phyloP scores from a whole-genome alignment of 495 filamentous ascomycete genomes.

The Aspergillus ellipticus region DNA sequence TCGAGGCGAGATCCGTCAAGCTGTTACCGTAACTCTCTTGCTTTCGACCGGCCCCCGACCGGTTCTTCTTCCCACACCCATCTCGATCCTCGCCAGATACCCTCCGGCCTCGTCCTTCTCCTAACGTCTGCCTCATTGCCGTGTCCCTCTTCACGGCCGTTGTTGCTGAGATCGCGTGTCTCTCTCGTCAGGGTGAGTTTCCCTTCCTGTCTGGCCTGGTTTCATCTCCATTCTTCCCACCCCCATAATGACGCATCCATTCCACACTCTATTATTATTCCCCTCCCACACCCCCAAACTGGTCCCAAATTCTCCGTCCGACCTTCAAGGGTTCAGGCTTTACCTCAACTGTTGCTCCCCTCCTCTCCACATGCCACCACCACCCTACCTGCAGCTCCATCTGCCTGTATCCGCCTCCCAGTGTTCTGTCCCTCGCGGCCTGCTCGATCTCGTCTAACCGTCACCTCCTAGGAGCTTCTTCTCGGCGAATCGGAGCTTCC shows the following conservation, averaged over 20 bases:
- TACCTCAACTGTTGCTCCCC: constrained; percentile 2
- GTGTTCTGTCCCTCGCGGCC: constrained; percentile 4
- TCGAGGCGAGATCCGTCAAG: constrained; percentile 11
- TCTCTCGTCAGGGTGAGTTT: constrained; percentile 12
- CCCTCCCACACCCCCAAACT: constrained; percentile 15
- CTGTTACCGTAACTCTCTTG: constrained; percentile 1
- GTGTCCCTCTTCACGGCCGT: background rate
- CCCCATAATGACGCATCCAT: constrained; percentile 44
- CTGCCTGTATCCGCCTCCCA: background rate
- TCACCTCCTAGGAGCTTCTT: constrained; percentile 12
- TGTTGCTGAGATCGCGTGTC: background rate
- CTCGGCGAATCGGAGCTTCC: constrained; percentile 23
- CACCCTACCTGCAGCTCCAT: background rate
- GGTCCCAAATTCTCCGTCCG: constrained; percentile 16
- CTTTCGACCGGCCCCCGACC: background rate
- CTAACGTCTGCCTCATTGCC: background rate
- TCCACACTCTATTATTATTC: constrained; percentile 8
- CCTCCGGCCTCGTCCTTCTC: background rate
- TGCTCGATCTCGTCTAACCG: constrained; percentile 12
- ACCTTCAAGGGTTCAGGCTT: background rate
- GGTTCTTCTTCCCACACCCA: constrained; percentile 4
- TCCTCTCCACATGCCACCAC: constrained; percentile 4
- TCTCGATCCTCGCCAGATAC: background rate
- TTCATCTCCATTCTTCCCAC: constrained; percentile 8
- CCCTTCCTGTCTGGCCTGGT: constrained; percentile 3